Percentiles rank a stretch among this genome's conserved stretches.
Conservation (phyloP, 2,329 filamentous ascomycete species). For the Coniochaeta sp. region DNA sequence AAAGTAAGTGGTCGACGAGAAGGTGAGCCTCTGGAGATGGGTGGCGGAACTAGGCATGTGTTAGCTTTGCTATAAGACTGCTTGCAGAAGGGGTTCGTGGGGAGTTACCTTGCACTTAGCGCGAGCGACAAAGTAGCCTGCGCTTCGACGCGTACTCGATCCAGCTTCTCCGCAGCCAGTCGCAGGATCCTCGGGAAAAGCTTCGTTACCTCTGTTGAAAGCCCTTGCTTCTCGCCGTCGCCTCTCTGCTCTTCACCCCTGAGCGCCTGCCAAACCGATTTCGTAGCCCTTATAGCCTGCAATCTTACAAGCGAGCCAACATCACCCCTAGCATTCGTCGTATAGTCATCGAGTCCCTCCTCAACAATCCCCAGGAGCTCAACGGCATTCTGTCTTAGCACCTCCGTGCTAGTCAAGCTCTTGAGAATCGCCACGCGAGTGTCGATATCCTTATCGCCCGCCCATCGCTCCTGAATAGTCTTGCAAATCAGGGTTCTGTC, state of each 20-base stretch:
- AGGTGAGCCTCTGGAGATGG: slow-evolving; percentile 31
- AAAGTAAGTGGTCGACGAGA: slow-evolving; percentile 57
- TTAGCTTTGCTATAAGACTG: not conserved
- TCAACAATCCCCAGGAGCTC: slow-evolving; percentile 38
- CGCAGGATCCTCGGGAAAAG: slow-evolving; percentile 50
- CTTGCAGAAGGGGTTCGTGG: not conserved
- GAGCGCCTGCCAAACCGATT: slow-evolving; percentile 46
- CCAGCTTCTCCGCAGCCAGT: slow-evolving; percentile 80
- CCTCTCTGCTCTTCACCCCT: not conserved
- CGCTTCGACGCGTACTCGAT: slow-evolving; percentile 69
- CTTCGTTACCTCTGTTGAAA: slow-evolving; percentile 9
- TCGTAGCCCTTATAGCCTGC: slow-evolving; percentile 71
- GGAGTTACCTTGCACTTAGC: slow-evolving; percentile 35
- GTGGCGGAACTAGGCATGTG: slow-evolving; percentile 9
- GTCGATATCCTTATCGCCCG: slow-evolving; percentile 38
- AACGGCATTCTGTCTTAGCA: slow-evolving; percentile 31
- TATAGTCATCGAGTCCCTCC: slow-evolving; percentile 77
- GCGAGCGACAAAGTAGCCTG: slow-evolving; percentile 43
- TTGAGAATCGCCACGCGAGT: slow-evolving; percentile 47
- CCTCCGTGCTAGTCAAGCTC: slow-evolving; percentile 39
- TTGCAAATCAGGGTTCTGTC: slow-evolving; percentile 28
- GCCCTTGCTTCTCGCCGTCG: not conserved
- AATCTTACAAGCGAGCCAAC: slow-evolving; percentile 80
- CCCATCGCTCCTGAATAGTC: slow-evolving; percentile 46
- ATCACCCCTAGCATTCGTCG: slow-evolving; percentile 80